A percentile compares a stretch with the other conserved stretches of the same genome.
Conservation (phyloP, 2,329 filamentous ascomycete species). For the Amylocarpus encephaloides region DNA sequence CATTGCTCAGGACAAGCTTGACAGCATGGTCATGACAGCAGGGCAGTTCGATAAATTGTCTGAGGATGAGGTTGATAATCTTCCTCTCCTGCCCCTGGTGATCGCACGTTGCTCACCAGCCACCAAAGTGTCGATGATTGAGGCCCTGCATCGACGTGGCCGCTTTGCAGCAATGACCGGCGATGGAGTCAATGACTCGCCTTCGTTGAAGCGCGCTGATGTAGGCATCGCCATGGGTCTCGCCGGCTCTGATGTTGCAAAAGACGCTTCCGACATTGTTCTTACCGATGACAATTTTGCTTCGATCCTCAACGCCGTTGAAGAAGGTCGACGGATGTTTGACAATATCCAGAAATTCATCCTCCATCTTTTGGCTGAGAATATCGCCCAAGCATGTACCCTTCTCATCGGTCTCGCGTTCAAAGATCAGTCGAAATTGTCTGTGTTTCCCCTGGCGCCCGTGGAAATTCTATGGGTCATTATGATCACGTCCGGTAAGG, state of each 20-base stretch:
- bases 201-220: constrained; percentile 48
- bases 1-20: constrained; percentile 35
- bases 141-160: constrained; percentile 44
- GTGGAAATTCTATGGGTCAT: constrained; percentile 92
- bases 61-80: constrained; percentile 43
- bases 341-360: constrained; percentile 57
- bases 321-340: constrained; percentile 46
- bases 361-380: constrained; percentile 57
- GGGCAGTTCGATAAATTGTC: constrained; percentile 40
- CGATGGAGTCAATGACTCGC: constrained; percentile 51
- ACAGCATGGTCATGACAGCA: constrained; percentile 47
- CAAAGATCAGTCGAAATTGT: constrained; percentile 63
- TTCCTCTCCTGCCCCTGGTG: constrained; percentile 45
- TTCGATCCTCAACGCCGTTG: constrained; percentile 44
- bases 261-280: constrained; percentile 49
- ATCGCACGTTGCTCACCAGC: constrained; percentile 47
- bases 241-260: constrained; percentile 56
- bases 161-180: constrained; percentile 49
- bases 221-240: constrained; percentile 55
- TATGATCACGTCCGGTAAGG: constrained; percentile 72
- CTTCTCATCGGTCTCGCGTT: constrained; percentile 77
- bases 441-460: constrained; percentile 79
- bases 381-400: constrained; percentile 77
- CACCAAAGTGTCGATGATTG: constrained; percentile 50
- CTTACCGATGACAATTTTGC: constrained; percentile 51